Conservation (phyloP, 768 basidiomycete species). For the Leccinum truebloodii region DNA sequence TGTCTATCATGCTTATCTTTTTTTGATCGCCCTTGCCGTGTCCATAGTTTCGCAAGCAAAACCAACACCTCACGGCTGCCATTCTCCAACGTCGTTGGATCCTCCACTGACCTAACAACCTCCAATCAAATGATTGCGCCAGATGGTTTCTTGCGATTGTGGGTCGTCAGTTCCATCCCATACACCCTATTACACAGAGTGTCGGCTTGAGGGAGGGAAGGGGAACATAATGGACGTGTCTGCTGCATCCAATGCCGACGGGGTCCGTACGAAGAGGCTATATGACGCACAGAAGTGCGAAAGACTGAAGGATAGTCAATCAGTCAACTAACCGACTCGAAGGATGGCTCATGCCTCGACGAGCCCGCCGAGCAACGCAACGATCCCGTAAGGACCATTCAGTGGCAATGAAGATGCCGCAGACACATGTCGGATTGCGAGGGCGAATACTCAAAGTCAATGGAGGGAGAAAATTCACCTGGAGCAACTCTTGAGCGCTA, state of each 20-base stretch:
- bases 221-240: not conserved
- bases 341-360: no score
- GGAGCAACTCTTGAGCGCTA: no score
- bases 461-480: no score
- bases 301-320: no score
- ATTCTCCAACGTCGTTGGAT: conserved; percentile 14
- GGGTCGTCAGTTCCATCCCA: not conserved
- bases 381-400: no score
- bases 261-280: not conserved
- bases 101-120: conserved; percentile 35
- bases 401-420: no score
- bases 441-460: no score
- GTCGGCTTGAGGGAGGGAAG: conserved; percentile 29
- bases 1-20: conserved; percentile 6
- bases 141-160: conserved; percentile 50
- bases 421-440: no score
- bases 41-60: conserved; percentile 18
- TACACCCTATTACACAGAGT: no score
- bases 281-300: not conserved
- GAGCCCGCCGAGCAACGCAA: no score
- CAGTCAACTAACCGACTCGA: no score
- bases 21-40: conserved; percentile 12
- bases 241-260: not conserved
- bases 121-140: conserved; percentile 44
- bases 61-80: not conserved